Evolutionary conservation across 2,329 filamentous ascomycete genomes (phyloP).

Genomic region (Trichoderma polysporum): DNA sequence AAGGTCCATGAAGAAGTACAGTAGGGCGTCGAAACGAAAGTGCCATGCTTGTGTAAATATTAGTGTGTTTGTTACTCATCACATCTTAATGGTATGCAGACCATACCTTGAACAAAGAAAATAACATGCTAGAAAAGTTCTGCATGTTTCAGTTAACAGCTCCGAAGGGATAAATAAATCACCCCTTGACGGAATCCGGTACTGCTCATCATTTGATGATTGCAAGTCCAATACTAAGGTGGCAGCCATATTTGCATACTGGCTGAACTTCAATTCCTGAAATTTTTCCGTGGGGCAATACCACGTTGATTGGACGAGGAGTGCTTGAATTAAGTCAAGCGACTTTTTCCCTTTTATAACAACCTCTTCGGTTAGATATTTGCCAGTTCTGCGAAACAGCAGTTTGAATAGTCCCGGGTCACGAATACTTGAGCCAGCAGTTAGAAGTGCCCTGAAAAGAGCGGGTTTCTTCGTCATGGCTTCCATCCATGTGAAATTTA

Average conservation of each 20-base stretch:
- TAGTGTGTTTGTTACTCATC: neutral
- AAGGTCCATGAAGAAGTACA: neutral
- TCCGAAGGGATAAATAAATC: neutral
- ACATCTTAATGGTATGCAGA: too few species aligned
- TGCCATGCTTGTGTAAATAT: neutral
- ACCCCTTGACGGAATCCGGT: neutral
- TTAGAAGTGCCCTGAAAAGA: neutral
- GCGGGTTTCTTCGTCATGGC: neutral
- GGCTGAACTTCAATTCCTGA: constrained; percentile 24
- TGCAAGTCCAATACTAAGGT: constrained; percentile 24
- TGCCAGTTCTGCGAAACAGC: constrained; percentile 22
- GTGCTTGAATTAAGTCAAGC: constrained; percentile 23
- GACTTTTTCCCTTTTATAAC: constrained; percentile 23
- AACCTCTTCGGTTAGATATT: constrained; percentile 21
- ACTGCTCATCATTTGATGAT: constrained; percentile 22
- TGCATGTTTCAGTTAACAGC: neutral
- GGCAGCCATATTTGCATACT: constrained; percentile 24
- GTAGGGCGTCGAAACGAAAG: neutral
- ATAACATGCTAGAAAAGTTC: neutral
- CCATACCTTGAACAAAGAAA: neutral
- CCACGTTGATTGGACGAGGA: constrained; percentile 24
- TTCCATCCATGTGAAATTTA: neutral
- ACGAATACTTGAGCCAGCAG: neutral
- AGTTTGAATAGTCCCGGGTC: constrained; percentile 17
- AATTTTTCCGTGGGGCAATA: constrained; percentile 22